Base-by-base conservation (phyloP, 345 rosid genomes). In the Acer campestre region DNA sequence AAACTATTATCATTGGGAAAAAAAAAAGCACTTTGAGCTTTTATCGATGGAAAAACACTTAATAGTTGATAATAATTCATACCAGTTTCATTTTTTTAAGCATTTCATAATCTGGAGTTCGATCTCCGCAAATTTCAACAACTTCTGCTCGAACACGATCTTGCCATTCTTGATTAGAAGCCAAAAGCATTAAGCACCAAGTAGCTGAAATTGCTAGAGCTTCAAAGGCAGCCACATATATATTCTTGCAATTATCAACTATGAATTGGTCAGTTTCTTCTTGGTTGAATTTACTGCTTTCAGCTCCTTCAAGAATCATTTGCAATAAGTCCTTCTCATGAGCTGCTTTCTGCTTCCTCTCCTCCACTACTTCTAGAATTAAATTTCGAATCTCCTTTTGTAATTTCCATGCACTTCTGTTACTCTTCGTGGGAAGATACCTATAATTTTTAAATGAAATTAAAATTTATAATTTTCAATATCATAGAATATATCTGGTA, bases 181-280 rank as follows among this genome's bases (percentile, higher is more conserved):
- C 90, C 76, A 87, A 65, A 65, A 87, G 75, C 88, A 89, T 83
- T 49, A 86, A 78, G 35, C 70, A 61, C 92, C 92, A 87, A 7
- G 85, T 64, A 10, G 88, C 81, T 2, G 89, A 27, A 65, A 85
- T 78, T 0, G 85, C 92, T 0, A 86, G 80, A 0, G 89, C 84
- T 75, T 89, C 90, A 20, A 72, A 85, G 29, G 89, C 89, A 1
- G 92, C 89, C 31, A 82, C 63, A 78, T 82, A 86, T 38, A 87
- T 84, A 78, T 85, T 85, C 86, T 84, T 89, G 84, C 86, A 85
- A 67, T 87, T 89, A 63, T 87, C 90, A 16, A 87, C 88, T 2
- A 84, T 75, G 81, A 85, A 87, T n/a, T 66, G 63, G 10, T 82
- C 75, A 3, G 18, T 71, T 11, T 80, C 81, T 31, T 82, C 80